Base-by-base conservation (phyloP, 495 filamentous ascomycete species). In the Chaetomium cochliodes region DNA sequence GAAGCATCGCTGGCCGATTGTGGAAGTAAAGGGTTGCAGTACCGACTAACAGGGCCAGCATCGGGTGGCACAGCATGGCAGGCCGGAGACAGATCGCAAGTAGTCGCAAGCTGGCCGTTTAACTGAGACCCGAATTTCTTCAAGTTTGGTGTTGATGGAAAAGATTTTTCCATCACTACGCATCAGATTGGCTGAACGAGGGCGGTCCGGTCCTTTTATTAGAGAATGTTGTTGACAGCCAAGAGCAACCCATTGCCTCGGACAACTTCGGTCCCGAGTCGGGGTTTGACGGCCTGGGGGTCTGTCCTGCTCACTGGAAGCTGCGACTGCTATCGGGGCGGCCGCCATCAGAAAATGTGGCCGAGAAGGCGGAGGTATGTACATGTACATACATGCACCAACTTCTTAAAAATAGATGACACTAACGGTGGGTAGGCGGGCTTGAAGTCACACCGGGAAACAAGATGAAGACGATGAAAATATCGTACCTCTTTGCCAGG, bases 11-110 rank as follows among this genome's bases (percentile, higher is more conserved):
- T 15, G 33, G 16, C 46, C 42, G 15, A 30, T 52, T 44, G 33
- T 37, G 22, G 53, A 30, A 60, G 8, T 15, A 13, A 50, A 58
- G 58, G 58, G 58, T 66, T 62, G 64, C 58, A 66, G 22, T 39
- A 22, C 23, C 23, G 15, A 8, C 20, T 12, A 46, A 28, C n/a
- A 30, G 46, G 37, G 13, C 22, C 55, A 65, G 20, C 47, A 22
- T 25, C 13, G 22, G 63, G 23, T 28, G 30, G 49, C 23, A 57
- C 42, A 33, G 60, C 39, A 63, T 46, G 20, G 50, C 5, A 52
- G 20, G 6, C 0, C 20, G 22, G 6, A 23, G n/a, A 56, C 9
- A 20, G 18, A 59, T 59, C 25, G 46, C n/a, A 15, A 52, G 23
- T 4, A 26, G 50, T 23, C 22, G 50, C 25, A 52, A 30, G 25